Base-by-base conservation (phyloP, 2,329 filamentous ascomycete species). In the Beauveria sp. region DNA sequence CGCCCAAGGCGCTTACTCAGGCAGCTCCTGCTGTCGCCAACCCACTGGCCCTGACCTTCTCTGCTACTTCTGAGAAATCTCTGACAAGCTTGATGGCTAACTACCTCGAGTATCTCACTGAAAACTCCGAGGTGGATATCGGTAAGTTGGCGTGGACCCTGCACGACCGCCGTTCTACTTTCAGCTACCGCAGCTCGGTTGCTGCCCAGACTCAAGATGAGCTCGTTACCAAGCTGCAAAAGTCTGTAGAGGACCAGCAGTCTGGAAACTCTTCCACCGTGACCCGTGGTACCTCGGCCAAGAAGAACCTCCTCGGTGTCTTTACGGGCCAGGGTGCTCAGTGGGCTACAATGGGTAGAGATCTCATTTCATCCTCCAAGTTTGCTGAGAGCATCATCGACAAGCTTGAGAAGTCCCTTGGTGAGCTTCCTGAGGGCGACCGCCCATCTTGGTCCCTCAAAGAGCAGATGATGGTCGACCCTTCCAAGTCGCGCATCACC, bases 251-350 rank as follows among this genome's bases (percentile, higher is more conserved):
- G 52, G 59, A 61, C 41, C 59, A 55, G 53, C 59, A 69, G 69
- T 54, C 66, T 57, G 59, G 58, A 41, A 50, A 50, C 44, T 50
- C 58, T n/a, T 48, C 51, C 30, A 6, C 18, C 5, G 58, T 61
- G 22, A 61, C 54, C 37, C 60, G 60, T 26, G 60, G 54, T 41
- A 47, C 50, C 40, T 55, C 60, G 8, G 60, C 54, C 54, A 58
- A 58, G 47, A 62, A 58, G 48, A 58, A 58, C 41, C 60, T 62
- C 6, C 50, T 59, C 14, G 62, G 62, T 26, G 61, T 70, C 26
- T 70, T 74, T 60, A 73, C 71, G 8, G 72, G 72, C 8, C 72
- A 73, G 60, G 72, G 72, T 34, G 72, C 70, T 6, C 70, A 72
- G 63, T 71, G 68, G 69, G 55, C 62, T 47, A 66, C 61, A 22